phyloP scores from a whole-genome alignment of 139 green algal genomes.

The Haematococcus lacustris region DNA sequence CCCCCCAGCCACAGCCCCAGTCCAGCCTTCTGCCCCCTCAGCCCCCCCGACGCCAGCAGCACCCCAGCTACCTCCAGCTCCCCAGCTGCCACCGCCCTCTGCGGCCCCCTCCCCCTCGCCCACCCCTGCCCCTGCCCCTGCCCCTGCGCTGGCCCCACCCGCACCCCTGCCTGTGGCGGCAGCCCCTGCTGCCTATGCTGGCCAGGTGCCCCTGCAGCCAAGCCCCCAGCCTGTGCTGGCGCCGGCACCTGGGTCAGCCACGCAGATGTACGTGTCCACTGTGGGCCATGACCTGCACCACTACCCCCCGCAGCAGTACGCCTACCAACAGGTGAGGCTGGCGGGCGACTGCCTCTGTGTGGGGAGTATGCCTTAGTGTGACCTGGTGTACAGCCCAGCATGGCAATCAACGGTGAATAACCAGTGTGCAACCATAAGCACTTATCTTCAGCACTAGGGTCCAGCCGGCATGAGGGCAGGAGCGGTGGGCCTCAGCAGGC shows the following conservation, averaged over 20 bases:
- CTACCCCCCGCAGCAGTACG: slow-evolving; percentile 7
- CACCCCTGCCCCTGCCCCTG: slow-evolving; percentile 5
- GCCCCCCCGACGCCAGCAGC: neutral
- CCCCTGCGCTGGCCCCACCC: neutral
- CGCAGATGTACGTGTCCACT: neutral
- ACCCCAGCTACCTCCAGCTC: slow-evolving; percentile 5
- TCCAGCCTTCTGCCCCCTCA: neutral
- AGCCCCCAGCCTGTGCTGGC: neutral
- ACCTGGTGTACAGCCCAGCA: too few species aligned
- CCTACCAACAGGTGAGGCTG: slow-evolving; percentile 9
- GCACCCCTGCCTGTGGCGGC: slow-evolving; percentile 2
- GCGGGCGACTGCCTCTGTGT: too few species aligned
- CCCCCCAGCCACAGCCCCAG: neutral
- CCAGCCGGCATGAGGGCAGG: too few species aligned
- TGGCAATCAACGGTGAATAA: too few species aligned
- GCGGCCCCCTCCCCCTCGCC: slow-evolving; percentile 8
- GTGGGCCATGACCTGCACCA: neutral
- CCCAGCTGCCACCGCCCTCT: neutral
- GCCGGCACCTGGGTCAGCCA: neutral
- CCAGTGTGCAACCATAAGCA: too few species aligned
- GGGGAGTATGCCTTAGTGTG: too few species aligned
- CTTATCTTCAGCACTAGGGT: too few species aligned
- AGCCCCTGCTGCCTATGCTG: slow-evolving; percentile 1
- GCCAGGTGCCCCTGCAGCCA: neutral
- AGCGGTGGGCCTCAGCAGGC: too few species aligned